Base-by-base conservation (phyloP, 2,329 filamentous ascomycete species). In the Alternaria sp. region DNA sequence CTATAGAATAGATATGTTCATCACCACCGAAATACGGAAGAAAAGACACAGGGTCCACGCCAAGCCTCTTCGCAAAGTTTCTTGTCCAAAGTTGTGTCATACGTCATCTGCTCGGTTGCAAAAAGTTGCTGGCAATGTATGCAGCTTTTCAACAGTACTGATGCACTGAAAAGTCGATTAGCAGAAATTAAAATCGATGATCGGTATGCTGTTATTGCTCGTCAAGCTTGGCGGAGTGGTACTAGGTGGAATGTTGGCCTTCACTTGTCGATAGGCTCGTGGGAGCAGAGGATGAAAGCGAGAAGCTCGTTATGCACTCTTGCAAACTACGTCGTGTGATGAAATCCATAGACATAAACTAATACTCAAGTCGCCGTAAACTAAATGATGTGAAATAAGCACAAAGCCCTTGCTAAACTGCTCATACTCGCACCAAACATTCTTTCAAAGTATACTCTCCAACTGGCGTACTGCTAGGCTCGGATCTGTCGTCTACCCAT, bases 1-100 rank as follows among this genome's bases (percentile, higher is more conserved):
- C 17, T 17, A 17, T 17, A 17, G 17, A 17, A 17, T 17, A 17
- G 17, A 17, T 17, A 17, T 17, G 17, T 17, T 17, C 17, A 17
- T 17, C 17, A 17, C 17, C 2, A 17, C 17, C 17, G 17, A 17
- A 17, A 17, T 17, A 17, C 17, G 17, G 17, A 17, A 17, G 17
- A 17, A 17, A 17, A 17, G 17, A 17, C 83, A 17, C n/a, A 37
- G 4, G 17, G 17, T 11, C 36, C 7, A 37, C 42, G 28, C 28
- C 33, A 33, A 33, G 5, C 17, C 4, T 33, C 5, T 46, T 33
- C 28, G 28, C 28, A 5, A 33, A 46, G 28, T 21, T 21, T 21
- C 28, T n/a, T 21, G 10, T 23, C 2, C 2, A 21, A 3, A 21
- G 37, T 1, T 40, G 9, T 21, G 37, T 7, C 37, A 23, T 33